Evolutionary conservation across 2,329 filamentous ascomycete genomes (phyloP), one percentile per base, ranked within the genome.

Genomic region (Zymoseptoria ardabiliae): DNA sequence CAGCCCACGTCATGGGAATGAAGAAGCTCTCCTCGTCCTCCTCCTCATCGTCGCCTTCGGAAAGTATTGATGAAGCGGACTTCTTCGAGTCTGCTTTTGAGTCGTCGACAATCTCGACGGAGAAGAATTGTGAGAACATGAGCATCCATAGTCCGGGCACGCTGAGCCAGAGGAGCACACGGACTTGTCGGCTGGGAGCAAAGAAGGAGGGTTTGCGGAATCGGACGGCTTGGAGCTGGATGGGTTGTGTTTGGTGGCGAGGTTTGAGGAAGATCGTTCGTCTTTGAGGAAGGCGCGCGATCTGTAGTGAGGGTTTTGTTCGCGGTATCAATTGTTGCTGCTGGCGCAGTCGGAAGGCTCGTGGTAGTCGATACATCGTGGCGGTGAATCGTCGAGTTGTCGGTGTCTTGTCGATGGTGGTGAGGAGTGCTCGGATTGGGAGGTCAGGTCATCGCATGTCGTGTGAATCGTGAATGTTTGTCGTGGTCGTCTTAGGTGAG

Each of bases 1-100:
- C 75, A n/a, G 77, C 72, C 64, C 76, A 75, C 5, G 78, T 77
- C 22, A 81, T 70, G 21, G 80, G 79, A 25, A 82, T 74, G 70
- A 82, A 82, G 17, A 77, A 60, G 2, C 70, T 71, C 5, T 71
- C 70, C 7, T 73, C n/a, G n/a, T n/a, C 68, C 11, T 69, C 67
- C 9, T 68, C 66, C 28, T 66, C 66, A 21, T 68, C 67, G 11
- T 69, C 67, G 10, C 67, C 66, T 30, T 65, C 66, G 19, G 67
- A 66, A 8, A 55, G 58, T 23, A 20, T 55, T 41, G 54, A 22
- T 1, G 50, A 51, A 8, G 50, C 20, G 4, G 50, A 9, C 21
- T 59, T 68, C 68, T 13, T 53, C 20, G 8, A 13, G 6, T 53
- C 28, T 28, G n/a, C 22, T 22, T 23, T 53, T 11, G 51, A 53